phyloP scores from a whole-genome alignment of 164 flowering plant genomes.

The Vitis riparia region DNA sequence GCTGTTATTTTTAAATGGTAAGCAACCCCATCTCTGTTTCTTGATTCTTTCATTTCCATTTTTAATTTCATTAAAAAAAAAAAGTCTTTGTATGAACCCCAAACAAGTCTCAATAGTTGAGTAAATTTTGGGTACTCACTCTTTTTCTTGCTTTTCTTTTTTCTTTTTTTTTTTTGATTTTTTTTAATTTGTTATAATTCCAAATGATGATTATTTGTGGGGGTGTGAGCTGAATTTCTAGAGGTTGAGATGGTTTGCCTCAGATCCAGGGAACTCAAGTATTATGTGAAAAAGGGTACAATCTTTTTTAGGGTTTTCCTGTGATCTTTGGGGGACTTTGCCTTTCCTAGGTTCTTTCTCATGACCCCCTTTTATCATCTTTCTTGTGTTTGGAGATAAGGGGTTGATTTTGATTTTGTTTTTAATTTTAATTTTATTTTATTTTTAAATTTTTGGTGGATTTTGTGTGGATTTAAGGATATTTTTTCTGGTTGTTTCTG shows the following conservation, averaged over 20 bases:
- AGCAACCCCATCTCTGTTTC: conserved; percentile 13
- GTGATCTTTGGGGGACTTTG: conserved; percentile 43
- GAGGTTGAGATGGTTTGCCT: conserved; percentile 51
- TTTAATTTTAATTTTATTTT: neutral
- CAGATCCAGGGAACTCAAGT: conserved; percentile 52
- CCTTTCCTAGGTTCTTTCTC: conserved; percentile 40
- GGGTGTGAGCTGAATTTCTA: conserved; percentile 10
- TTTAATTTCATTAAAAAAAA: too few species aligned
- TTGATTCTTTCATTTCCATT: neutral
- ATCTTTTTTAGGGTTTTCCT: conserved; percentile 36
- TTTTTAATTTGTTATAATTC: neutral
- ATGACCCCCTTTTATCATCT: conserved; percentile 24
- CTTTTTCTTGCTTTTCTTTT: neutral
- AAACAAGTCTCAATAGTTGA: conserved; percentile 10
- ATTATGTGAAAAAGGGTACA: conserved; percentile 17
- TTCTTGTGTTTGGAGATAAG: conserved; percentile 29
- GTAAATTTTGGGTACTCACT: conserved; percentile 10
- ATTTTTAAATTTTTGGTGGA: neutral
- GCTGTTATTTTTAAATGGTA: conserved; percentile 22
- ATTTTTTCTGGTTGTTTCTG: conserved; percentile 13
- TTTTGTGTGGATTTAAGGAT: conserved; percentile 12
- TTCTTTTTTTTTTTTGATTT: neutral
- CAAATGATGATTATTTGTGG: conserved; percentile 12
- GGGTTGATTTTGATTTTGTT: conserved; percentile 19
- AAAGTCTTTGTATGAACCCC: neutral